A percentile compares a stretch with the other conserved stretches of the same genome.
Evolutionary conservation across 345 rosid species (phyloP).

Genomic region (Zanthoxylum bungeanum): DNA sequence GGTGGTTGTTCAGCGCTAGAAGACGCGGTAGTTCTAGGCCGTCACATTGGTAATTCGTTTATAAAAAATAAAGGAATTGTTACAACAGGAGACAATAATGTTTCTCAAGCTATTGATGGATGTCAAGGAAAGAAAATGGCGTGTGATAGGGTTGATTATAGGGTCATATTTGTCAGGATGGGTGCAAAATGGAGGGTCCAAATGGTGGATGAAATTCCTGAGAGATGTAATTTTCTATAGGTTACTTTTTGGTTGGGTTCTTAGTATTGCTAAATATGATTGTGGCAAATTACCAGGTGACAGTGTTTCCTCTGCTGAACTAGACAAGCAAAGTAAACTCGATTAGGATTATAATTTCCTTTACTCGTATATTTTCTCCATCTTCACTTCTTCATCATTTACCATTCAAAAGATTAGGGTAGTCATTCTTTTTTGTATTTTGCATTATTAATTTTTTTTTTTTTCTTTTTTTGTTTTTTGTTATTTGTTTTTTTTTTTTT

Average conservation of each 20-base stretch:
- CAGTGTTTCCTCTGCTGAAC: not conserved
- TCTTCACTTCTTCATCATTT: no score
- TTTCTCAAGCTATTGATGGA: slow-evolving; percentile 18
- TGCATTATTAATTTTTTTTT: no score
- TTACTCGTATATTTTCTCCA: no score
- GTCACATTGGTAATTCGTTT: slow-evolving; percentile 28
- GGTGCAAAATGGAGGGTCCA: slow-evolving; percentile 32
- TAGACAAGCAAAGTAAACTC: not conserved
- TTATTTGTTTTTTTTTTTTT: no score
- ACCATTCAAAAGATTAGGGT: no score
- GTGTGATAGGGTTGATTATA: slow-evolving; percentile 18
- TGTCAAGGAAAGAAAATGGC: slow-evolving; percentile 34
- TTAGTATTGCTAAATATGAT: not conserved
- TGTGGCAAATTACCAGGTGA: slow-evolving; percentile 39
- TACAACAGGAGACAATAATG: not conserved
- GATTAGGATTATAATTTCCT: not conserved
- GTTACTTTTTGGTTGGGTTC: not conserved
- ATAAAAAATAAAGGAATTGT: slow-evolving; percentile 1
- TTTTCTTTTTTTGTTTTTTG: no score
- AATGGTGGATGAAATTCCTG: slow-evolving; percentile 31
- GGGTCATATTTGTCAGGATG: slow-evolving; percentile 35
- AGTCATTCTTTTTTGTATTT: no score
- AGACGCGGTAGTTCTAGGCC: slow-evolving; percentile 39
- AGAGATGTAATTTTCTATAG: slow-evolving; percentile 29
- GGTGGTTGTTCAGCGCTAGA: slow-evolving; percentile 45